A percentile compares a stretch with the other conserved stretches of the same genome.
Conservation (phyloP, 169 alveolate species). For the Plasmodium chabaudi region DNA sequence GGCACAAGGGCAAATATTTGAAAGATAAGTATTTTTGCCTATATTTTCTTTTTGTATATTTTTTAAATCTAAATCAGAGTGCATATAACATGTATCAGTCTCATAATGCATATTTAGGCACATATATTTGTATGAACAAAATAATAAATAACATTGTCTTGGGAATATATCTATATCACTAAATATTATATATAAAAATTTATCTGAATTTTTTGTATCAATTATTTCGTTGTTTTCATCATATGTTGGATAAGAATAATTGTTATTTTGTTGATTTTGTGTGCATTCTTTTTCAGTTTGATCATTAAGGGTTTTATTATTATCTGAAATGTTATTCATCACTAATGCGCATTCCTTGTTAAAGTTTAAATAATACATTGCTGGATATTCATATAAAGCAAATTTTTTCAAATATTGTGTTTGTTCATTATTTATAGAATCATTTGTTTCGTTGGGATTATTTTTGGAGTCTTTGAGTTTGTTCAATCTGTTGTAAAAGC, state of each 20-base stretch:
- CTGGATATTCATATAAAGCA: conserved; percentile 45
- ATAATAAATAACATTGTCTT: conserved; percentile 86
- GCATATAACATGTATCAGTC: conserved; percentile 25
- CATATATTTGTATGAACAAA: conserved; percentile 86
- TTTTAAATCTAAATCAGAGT: conserved; percentile 38
- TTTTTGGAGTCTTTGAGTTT: conserved; percentile 3
- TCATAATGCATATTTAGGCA: conserved; percentile 87
- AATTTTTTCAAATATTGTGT: conserved; percentile 22
- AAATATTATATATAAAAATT: conserved; percentile 84
- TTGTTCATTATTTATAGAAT: background rate
- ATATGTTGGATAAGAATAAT: background rate
- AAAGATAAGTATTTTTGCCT: conserved; percentile 46
- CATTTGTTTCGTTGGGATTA: background rate
- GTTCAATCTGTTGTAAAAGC: conserved; percentile 55
- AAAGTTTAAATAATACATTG: conserved; percentile 45
- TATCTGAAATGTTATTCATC: background rate
- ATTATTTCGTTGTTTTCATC: conserved; percentile 10
- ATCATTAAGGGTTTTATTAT: background rate
- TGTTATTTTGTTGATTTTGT: background rate
- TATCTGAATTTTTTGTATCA: conserved; percentile 29
- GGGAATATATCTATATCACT: conserved; percentile 88
- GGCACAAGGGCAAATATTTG: conserved; percentile 50
- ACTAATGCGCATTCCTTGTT: conserved; percentile 41
- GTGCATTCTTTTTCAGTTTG: background rate
- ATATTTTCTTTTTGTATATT: conserved; percentile 56